These are phyloP conservation scores for Zostera marina DNA, from an alignment of 116 monocot species.

Conservation along the genomic window DNA sequence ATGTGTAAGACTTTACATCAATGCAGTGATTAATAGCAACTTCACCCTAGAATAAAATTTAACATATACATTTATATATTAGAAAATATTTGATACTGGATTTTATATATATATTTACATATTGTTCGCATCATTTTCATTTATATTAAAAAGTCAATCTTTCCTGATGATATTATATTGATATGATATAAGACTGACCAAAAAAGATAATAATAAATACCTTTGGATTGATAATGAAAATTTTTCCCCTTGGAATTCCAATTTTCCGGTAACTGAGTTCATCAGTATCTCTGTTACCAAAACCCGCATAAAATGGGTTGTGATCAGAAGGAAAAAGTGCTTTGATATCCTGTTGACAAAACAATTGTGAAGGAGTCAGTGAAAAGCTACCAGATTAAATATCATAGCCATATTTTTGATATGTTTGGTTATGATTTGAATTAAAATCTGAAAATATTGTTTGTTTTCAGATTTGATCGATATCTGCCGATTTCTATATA, in stretches of 20 bases:
- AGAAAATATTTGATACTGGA: too few relatives aligned
- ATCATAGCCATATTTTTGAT: too few relatives aligned
- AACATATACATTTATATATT: too few relatives aligned
- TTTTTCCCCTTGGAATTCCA: slow-evolving; percentile 83
- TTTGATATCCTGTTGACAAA: slow-evolving; percentile 50
- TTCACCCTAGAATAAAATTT: slow-evolving; percentile 38
- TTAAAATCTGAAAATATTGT: too few relatives aligned
- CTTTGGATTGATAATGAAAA: slow-evolving; percentile 94
- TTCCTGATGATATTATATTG: not conserved
- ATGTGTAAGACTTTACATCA: slow-evolving; percentile 79
- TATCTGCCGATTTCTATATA: too few relatives aligned
- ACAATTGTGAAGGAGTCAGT: not conserved
- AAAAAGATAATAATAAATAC: slow-evolving; percentile 20
- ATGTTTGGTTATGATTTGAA: too few relatives aligned
- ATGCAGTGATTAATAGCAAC: slow-evolving; percentile 71
- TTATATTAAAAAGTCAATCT: not conserved
- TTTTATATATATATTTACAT: too few relatives aligned
- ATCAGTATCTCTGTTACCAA: slow-evolving; percentile 96
- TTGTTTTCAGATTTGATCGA: too few relatives aligned
- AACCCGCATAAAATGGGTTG: slow-evolving; percentile 97
- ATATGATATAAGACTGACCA: not conserved
- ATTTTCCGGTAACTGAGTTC: slow-evolving; percentile 87
- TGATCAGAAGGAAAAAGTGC: slow-evolving; percentile 74
- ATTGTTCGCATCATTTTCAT: not conserved
- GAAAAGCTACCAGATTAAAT: not conserved